These are phyloP conservation scores for Mycogone perniciosa DNA, from an alignment of 2,329 filamentous ascomycete genomes.

Conservation along the genomic window DNA sequence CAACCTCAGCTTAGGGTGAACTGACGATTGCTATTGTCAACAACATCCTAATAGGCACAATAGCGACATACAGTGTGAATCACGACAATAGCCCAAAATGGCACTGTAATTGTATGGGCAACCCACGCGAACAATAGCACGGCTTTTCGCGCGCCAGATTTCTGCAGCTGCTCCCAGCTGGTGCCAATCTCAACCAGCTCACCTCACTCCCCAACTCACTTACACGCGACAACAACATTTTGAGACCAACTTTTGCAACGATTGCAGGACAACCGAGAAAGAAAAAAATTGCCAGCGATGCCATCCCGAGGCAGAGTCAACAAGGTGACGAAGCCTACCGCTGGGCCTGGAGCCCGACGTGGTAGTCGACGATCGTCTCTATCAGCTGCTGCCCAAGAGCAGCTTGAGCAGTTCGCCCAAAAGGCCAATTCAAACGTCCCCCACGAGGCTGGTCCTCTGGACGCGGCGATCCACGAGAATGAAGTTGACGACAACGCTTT, in stretches of 20 bases:
- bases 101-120: neutral
- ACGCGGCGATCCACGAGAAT: neutral
- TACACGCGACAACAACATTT: conserved; percentile 7
- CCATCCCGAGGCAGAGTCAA: conserved; percentile 32
- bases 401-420: conserved; percentile 25
- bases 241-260: neutral
- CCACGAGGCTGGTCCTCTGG: neutral
- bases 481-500: conserved; percentile 7
- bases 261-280: neutral
- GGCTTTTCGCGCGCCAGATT: conserved; percentile 14
- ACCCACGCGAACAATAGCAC: neutral
- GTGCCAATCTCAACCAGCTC: conserved; percentile 1
- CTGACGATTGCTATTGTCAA: too few species aligned
- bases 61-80: neutral
- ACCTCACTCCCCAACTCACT: conserved; percentile 11
- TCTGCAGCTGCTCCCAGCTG: conserved; percentile 20
- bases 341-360: conserved; percentile 13
- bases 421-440: conserved; percentile 6
- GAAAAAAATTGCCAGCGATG: conserved; percentile 5
- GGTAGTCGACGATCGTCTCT: conserved; percentile 23
- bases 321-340: conserved; percentile 38
- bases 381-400: conserved; percentile 21
- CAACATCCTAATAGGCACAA: too few species aligned
- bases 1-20: neutral
- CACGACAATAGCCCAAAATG: too few species aligned